Evolutionary conservation across 768 basidiomycete species (phyloP), one percentile per base, ranked within the genome.

Genomic region (Candolleomyces aberdarensis): DNA sequence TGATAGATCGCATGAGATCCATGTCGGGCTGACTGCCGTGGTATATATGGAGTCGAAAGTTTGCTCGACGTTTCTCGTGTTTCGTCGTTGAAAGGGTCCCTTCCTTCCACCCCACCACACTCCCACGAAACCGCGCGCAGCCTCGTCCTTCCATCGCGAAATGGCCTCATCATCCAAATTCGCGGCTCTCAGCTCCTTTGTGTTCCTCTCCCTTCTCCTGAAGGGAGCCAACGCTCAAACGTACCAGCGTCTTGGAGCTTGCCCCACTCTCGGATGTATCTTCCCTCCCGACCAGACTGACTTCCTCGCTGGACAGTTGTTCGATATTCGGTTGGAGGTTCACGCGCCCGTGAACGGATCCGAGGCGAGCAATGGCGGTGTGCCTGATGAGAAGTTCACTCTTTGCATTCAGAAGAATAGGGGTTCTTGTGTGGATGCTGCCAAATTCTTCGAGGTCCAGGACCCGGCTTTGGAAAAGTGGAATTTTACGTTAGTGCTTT

Each of bases 221-320:
- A 11, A 43, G 41, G 41, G 11, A n/a, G 1, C 11, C n/a, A 43
- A 13, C 19, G 53, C 20, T 15, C 78, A 80, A 58, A 74, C 74
- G 32, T 79, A 73, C 70, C 69, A 72, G 63, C 72, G 78, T 29
- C 74, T 80, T 15, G 78, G 78, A 9, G 65, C 72, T 41, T 80
- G 78, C 58, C 76, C 78, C 1, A 75, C 67, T 22, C 69, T 80
- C 13, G 78, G 78, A 41, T 79, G 78, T 52, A 67, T 79, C 15
- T 75, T 80, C 59, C 78, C 78, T 26, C 78, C 78, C 20, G 78
- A 80, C 64, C 78, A 77, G 57, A 75, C 75, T 40, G 76, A 79
- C 56, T 80, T 80, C 66, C 67, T 76, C 29, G 69, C 75, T 41
- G 77, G 78, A 17, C 78, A 79, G 62, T 68, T 76, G 36, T 80